Evolutionary conservation across 371 early-diverging fungal species (phyloP), one percentile per base, ranked within the genome.

Genomic region (Mortierella sp.): DNA sequence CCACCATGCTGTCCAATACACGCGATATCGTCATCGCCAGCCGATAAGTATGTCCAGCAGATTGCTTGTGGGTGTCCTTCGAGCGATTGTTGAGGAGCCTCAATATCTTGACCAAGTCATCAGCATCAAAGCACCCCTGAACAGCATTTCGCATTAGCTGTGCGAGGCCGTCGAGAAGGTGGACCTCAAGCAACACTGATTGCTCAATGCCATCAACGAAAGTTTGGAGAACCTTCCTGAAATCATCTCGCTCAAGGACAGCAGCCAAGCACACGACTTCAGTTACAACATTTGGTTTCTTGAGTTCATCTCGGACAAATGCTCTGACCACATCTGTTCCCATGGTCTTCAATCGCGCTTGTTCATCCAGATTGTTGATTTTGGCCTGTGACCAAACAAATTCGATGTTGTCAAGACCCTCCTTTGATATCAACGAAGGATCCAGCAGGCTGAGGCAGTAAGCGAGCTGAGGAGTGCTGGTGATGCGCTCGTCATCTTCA

Each of bases 41-140:
- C 14, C 11, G 30, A 20, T 30, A 30, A 16, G 30, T 55, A 55
- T 55, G 55, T 28, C 11, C 18, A 55, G 55, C 26, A 18, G 55
- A 55, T 18, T 55, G 28, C 18, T 10, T 11, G 18, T 55, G 55
- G 2, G 30, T 55, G 11, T 55, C 30, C 30, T 28, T 28, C 8
- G 12, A 12, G 30, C 55, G 55, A 24, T 12, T 14, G 14, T 28
- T 55, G 55, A 55, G 55, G 28, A 55, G 55, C 11, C 18, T 20
- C 28, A 55, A 55, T 55, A 55, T 55, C 26, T 55, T 55, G 55
- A 55, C 55, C 55, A 55, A 55, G 12, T 55, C 55, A 28, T 55
- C 55, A 28, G 55, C 24, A 16, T 55, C 8, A 14, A 55, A 26
- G 20, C 28, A 18, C 14, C 55, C 55, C 12, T 12, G 55, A 9